A percentile compares a stretch with the other conserved stretches of the same genome.
Evolutionary conservation across 2,329 filamentous ascomycete species (phyloP).

Genomic region (Didymella arachidicola): DNA sequence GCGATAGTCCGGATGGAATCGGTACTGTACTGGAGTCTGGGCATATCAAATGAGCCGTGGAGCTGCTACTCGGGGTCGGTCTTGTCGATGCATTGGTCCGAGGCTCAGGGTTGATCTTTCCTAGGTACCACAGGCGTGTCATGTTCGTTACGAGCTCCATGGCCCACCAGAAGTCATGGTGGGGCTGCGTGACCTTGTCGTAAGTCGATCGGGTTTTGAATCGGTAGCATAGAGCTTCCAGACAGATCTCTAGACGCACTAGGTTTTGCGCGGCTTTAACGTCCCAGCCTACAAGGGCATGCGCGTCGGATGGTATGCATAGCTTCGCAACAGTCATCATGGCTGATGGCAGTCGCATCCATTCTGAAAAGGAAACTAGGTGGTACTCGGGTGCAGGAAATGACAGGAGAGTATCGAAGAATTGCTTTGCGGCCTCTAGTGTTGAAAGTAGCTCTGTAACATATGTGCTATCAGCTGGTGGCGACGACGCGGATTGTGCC

Average conservation of each 20-base stretch:
- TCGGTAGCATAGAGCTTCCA: constrained; percentile 45
- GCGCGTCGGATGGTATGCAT: constrained; percentile 39
- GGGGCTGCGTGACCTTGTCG: constrained; percentile 33
- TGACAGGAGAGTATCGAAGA: constrained; percentile 73
- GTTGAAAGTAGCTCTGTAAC: constrained; percentile 37
- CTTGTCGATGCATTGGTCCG: background rate
- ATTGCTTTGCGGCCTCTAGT: constrained; percentile 70
- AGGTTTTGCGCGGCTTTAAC: constrained; percentile 43
- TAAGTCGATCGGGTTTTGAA: constrained; percentile 43
- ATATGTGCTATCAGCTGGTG: constrained; percentile 21
- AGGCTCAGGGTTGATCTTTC: constrained; percentile 30
- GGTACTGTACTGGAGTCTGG: constrained; percentile 15
- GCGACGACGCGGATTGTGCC: background rate
- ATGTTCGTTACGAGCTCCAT: constrained; percentile 43
- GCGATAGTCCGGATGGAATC: constrained; percentile 3
- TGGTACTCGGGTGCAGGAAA: constrained; percentile 67
- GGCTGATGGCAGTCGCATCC: constrained; percentile 44
- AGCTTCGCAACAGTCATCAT: constrained; percentile 41
- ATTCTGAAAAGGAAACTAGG: constrained; percentile 44
- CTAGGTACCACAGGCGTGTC: constrained; percentile 41
- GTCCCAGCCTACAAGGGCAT: constrained; percentile 41
- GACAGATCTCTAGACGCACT: constrained; percentile 42
- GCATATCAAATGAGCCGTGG: background rate
- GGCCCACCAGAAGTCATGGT: constrained; percentile 43
- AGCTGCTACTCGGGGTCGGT: constrained; percentile 5